phyloP scores from a whole-genome alignment of 305 asterid species.

The Fraxinus sp. region DNA sequence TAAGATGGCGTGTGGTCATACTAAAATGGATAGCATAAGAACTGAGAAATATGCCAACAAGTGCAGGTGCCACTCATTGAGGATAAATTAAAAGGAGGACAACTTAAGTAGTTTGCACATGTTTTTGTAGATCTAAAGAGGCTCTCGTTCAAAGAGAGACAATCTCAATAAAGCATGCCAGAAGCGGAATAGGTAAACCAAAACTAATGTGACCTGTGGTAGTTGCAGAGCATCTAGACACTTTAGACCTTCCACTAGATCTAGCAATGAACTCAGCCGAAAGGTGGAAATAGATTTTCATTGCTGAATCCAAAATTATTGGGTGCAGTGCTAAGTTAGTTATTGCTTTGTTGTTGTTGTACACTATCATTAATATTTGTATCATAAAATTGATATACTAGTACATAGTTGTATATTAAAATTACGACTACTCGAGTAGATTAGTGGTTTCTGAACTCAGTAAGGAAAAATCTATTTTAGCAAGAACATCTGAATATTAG shows the following conservation, averaged over 20 bases:
- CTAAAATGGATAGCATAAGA: background rate
- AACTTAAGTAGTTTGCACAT: background rate
- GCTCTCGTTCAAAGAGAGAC: background rate
- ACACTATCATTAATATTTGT: background rate
- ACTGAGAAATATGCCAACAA: background rate
- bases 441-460: background rate
- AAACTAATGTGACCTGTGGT: background rate
- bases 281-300: background rate
- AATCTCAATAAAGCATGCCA: background rate
- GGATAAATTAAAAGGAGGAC: background rate
- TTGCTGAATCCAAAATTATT: background rate
- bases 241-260: background rate
- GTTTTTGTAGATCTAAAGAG: background rate
- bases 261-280: background rate
- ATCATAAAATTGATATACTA: background rate
- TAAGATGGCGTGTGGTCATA: background rate
- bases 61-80: background rate
- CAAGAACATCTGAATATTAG: background rate
- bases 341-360: background rate
- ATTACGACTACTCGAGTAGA: background rate
- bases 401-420: background rate
- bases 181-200: background rate
- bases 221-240: background rate
- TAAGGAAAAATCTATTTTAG: background rate
- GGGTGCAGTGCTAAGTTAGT: background rate